Percentiles rank a stretch among this genome's conserved stretches.
phyloP scores from a whole-genome alignment of 176 grass and related monocot genomes.

The Melocanna baccifera region DNA sequence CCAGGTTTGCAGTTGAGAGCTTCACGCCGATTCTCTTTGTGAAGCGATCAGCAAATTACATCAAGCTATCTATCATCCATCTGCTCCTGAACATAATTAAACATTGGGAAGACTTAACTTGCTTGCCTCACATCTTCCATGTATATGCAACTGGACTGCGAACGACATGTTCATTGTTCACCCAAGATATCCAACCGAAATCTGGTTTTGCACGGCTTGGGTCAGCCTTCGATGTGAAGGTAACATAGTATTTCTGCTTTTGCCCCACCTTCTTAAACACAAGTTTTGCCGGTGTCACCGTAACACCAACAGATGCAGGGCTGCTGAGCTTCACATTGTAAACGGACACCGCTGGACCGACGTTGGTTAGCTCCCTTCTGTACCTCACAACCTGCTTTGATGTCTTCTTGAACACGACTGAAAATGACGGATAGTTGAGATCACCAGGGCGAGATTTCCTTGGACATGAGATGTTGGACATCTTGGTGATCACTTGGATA shows the following conservation, averaged over 20 bases:
- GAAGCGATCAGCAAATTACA: constrained; percentile 52
- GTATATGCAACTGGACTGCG: constrained; percentile 62
- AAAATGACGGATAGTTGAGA: constrained; percentile 91
- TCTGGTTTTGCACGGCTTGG: constrained; percentile 24
- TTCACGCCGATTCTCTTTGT: constrained; percentile 78
- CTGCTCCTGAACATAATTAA: constrained; percentile 6
- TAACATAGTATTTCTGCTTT: constrained; percentile 77
- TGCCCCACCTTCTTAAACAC: constrained; percentile 64
- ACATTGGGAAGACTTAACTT: background rate
- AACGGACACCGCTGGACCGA: constrained; percentile 47
- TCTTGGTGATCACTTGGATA: constrained; percentile 77
- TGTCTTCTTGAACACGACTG: constrained; percentile 65
- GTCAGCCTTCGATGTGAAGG: constrained; percentile 46
- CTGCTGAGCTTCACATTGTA: constrained; percentile 67
- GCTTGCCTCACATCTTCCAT: constrained; percentile 68
- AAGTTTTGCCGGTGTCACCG: constrained; percentile 56
- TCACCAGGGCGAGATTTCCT: constrained; percentile 62
- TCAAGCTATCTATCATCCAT: constrained; percentile 42
- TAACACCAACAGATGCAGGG: constrained; percentile 47
- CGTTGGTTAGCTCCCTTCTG: constrained; percentile 76
- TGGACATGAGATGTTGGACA: constrained; percentile 56
- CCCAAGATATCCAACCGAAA: constrained; percentile 89
- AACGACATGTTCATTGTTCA: constrained; percentile 50
- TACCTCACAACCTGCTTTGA: constrained; percentile 41
- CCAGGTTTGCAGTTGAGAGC: constrained; percentile 33